Evolutionary conservation across 176 grass and related monocot genomes (phyloP).

Genomic region (Chloris gayana): DNA sequence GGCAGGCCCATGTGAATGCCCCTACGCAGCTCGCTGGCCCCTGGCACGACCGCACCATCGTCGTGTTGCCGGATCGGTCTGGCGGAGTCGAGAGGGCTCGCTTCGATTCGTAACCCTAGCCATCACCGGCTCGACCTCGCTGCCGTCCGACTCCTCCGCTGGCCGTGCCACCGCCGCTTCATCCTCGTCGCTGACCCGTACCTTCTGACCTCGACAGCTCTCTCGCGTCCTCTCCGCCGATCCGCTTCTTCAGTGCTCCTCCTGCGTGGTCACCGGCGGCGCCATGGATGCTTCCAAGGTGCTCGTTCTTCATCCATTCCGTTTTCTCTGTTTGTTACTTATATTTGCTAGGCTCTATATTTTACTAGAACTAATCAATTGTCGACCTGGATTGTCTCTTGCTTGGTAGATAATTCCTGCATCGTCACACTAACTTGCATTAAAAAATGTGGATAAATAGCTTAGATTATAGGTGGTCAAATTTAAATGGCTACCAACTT

Average conservation of each 20-base stretch:
- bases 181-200: background rate
- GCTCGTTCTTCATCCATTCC: background rate
- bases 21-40: no score
- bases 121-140: conserved; percentile 1
- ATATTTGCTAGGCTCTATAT: no score
- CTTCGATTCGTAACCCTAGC: conserved; percentile 21
- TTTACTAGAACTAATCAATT: background rate
- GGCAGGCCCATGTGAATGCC: no score
- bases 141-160: background rate
- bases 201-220: no score
- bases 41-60: background rate
- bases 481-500: background rate
- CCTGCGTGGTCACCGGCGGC: background rate
- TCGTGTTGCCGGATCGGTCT: background rate
- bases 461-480: conserved; percentile 4
- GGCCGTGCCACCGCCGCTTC: background rate
- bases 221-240: no score
- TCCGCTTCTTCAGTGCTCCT: background rate
- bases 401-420: background rate
- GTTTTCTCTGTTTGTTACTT: background rate
- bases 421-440: background rate
- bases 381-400: background rate
- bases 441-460: background rate
- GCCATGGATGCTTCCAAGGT: conserved; percentile 26
- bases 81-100: background rate